Evolutionary conservation across 2,329 filamentous ascomycete genomes (phyloP).

Genomic region (Pseudogymnoascus sp.): DNA sequence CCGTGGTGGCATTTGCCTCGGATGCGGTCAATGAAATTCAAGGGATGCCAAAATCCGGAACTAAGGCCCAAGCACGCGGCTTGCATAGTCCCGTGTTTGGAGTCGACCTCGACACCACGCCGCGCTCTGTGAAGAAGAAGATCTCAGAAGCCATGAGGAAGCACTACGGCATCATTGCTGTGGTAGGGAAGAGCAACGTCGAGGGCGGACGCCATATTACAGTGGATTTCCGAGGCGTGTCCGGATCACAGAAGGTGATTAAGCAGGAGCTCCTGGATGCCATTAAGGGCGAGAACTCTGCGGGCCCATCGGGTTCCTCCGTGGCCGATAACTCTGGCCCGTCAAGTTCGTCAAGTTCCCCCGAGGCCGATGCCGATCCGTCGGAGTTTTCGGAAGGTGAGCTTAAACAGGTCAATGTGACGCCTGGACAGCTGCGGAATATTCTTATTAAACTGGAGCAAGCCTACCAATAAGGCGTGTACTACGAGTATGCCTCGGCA

Average conservation of each 20-base stretch:
- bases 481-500: neutral
- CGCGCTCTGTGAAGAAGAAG: conserved; percentile 58
- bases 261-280: neutral
- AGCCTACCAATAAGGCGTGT: neutral
- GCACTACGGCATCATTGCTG: conserved; percentile 65
- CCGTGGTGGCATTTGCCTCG: conserved; percentile 22
- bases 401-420: conserved; percentile 15
- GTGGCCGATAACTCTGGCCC: too few species aligned
- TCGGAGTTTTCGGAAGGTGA: conserved; percentile 7
- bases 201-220: conserved; percentile 44
- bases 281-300: neutral
- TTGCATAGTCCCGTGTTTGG: conserved; percentile 52
- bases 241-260: conserved; percentile 15
- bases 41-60: conserved; percentile 8
- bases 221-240: conserved; percentile 34
- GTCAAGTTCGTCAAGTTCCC: neutral
- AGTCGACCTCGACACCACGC: conserved; percentile 62
- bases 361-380: neutral
- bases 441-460: conserved; percentile 13
- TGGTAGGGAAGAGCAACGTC: conserved; percentile 61
- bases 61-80: conserved; percentile 30
- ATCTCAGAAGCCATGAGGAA: conserved; percentile 61
- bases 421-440: conserved; percentile 12
- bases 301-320: neutral
- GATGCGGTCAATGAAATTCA: conserved; percentile 11